phyloP scores from a whole-genome alignment of 306 rosid species.

The Arachis stenosperma region DNA sequence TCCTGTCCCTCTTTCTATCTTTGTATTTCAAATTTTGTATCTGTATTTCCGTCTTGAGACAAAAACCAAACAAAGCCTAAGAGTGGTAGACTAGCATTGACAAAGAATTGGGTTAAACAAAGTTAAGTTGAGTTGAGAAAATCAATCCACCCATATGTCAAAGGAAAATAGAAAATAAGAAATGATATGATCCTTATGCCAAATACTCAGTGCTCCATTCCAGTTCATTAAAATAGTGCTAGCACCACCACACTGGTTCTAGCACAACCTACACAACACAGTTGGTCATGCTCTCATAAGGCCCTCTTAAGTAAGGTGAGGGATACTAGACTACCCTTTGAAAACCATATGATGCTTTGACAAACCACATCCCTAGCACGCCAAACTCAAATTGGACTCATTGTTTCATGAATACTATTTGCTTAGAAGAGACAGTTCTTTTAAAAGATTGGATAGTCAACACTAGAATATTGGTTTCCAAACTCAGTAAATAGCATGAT shows the following conservation, averaged over 20 bases:
- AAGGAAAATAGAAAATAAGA: too few species aligned
- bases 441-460: not conserved
- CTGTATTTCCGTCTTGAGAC: too few species aligned
- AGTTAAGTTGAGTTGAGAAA: too few species aligned
- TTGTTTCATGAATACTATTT: slow-evolving; percentile 1
- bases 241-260: not conserved
- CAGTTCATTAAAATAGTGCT: too few species aligned
- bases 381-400: slow-evolving; percentile 1
- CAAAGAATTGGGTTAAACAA: too few species aligned
- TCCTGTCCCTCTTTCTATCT: too few species aligned
- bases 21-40: too few species aligned
- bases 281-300: slow-evolving; percentile 10
- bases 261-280: slow-evolving; percentile 9
- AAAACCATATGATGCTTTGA: not conserved
- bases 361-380: slow-evolving; percentile 14
- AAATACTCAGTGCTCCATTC: too few species aligned
- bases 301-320: not conserved
- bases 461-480: slow-evolving; percentile 10
- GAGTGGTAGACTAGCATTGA: too few species aligned
- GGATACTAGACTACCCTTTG: not conserved
- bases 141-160: too few species aligned
- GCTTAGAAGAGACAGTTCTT: not conserved
- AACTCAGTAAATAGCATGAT: not conserved
- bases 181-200: too few species aligned
- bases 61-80: too few species aligned